Evolutionary conservation across 331 rosid species (phyloP), one percentile per base, ranked within the genome.

Genomic region (Malus hybrid): DNA sequence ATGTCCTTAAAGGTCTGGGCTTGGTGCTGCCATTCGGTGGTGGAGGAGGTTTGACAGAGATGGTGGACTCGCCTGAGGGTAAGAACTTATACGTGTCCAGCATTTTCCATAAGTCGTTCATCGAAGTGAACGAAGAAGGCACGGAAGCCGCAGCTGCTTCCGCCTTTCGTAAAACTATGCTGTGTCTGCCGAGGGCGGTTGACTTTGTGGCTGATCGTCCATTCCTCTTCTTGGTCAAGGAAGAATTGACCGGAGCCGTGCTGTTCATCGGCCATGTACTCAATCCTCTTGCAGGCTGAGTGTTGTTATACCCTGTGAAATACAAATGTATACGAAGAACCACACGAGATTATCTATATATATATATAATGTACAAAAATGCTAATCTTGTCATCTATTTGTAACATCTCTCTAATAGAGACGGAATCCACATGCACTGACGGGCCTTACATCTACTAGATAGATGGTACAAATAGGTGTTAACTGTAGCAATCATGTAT

Each of bases 41-140:
- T 10, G 93, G 67, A 78, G 91, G 85, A 65, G 90, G 84, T 29
- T 83, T 93, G 88, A 85, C 90, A 14, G 92, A 83, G 82, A 90
- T 91, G 87, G 94, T 90, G 78, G 96, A 91, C 75, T 89, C 96
- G 8, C 77, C 78, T 14, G 60, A n/a, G 4, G 83, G 86, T 44
- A 70, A 76, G 74, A 65, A 71, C 22, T 87, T 91, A 0, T 74
- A 39, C 36, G 96, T 93, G 42, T 90, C 94, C n/a, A 60, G 73
- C 69, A 85, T 90, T 60, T 86, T 76, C 73, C 96, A 89, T 4
- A 89, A 89, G 78, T 82, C 97, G 12, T 89, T 89, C 75, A 83
- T 93, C 57, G 91, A 93, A 87, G 98, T 91, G 29, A 91, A 91
- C 6, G 97, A 93, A 83, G 90, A 86, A 83, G 96, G 98, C 65